Percentiles rank a stretch among this genome's conserved stretches.
Evolutionary conservation across 345 rosid species (phyloP).

Genomic region (Arabis hirsuta): DNA sequence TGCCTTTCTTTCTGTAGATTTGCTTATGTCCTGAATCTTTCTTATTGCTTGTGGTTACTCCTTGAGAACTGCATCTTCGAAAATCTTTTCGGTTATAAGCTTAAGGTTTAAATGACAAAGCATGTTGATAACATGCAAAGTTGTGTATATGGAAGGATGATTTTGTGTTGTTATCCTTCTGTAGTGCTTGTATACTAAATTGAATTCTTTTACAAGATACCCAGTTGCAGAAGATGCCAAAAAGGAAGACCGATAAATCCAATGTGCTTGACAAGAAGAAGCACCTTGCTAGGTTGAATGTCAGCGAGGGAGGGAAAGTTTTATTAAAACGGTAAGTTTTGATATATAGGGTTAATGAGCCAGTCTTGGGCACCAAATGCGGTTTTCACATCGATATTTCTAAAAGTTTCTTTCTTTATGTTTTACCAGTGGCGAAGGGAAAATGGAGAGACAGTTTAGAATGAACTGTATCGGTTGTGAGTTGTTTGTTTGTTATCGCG

Average conservation of each 20-base stretch:
- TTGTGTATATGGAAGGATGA: not conserved
- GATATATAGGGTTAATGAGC: not conserved
- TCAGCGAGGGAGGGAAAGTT: constrained; percentile 81
- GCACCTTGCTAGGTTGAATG: constrained; percentile 88
- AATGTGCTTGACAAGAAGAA: constrained; percentile 89
- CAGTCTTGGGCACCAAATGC: not conserved
- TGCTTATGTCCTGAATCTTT: constrained; percentile 15
- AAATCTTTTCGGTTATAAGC: not conserved
- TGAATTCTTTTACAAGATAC: constrained; percentile 67
- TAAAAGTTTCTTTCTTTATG: not conserved
- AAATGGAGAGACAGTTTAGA: constrained; percentile 93
- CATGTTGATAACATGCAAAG: constrained; percentile 7
- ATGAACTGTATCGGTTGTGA: constrained; percentile 94
- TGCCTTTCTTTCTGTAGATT: not conserved
- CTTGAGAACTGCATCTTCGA: not conserved
- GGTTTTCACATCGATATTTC: not conserved
- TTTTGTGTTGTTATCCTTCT: not conserved
- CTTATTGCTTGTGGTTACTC: constrained; percentile 1
- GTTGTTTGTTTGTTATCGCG: constrained; percentile 89
- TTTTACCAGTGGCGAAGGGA: constrained; percentile 80
- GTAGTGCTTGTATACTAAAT: constrained; percentile 45
- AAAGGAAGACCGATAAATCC: constrained; percentile 90
- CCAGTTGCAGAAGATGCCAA: constrained; percentile 98
- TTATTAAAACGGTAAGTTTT: constrained; percentile 70
- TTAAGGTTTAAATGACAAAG: constrained; percentile 7